Conservation (phyloP, 2,329 filamentous ascomycete species). For the Colletotrichum lupini region DNA sequence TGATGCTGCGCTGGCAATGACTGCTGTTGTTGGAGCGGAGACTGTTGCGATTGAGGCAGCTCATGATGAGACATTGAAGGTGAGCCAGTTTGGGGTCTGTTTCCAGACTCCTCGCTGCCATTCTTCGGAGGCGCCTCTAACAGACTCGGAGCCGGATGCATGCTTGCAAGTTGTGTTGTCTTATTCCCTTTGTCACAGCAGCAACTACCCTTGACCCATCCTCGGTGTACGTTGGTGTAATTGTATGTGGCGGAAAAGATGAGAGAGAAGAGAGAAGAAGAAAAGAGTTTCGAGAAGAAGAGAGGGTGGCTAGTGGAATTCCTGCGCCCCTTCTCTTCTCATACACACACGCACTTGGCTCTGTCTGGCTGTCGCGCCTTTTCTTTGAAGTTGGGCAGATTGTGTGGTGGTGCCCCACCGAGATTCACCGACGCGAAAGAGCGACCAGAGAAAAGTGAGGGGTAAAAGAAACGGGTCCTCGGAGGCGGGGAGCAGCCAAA, state of each 20-base stretch:
- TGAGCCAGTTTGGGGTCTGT: conserved; percentile 35
- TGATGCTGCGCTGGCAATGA: conserved; percentile 16
- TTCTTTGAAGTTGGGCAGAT: conserved; percentile 35
- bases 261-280: conserved; percentile 12
- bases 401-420: conserved; percentile 37
- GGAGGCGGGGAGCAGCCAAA: conserved; percentile 22
- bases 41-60: conserved; percentile 30
- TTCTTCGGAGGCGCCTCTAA: conserved; percentile 45
- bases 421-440: conserved; percentile 38
- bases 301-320: conserved; percentile 9
- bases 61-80: conserved; percentile 35
- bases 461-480: conserved; percentile 35
- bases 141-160: conserved; percentile 54
- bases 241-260: conserved; percentile 6
- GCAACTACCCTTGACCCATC: conserved; percentile 31
- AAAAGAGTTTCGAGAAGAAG: conserved; percentile 1
- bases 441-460: conserved; percentile 34
- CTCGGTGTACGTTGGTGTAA: conserved; percentile 26
- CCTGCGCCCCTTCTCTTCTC: neutral
- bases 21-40: conserved; percentile 30
- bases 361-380: conserved; percentile 10
- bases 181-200: conserved; percentile 34
- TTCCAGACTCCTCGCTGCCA: conserved; percentile 37
- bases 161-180: conserved; percentile 39
- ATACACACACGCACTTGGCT: neutral